Evolutionary conservation across 192 early-diverging fungal species (phyloP), one percentile per base, ranked within the genome.

Genomic region (Lobosporangium transversale): DNA sequence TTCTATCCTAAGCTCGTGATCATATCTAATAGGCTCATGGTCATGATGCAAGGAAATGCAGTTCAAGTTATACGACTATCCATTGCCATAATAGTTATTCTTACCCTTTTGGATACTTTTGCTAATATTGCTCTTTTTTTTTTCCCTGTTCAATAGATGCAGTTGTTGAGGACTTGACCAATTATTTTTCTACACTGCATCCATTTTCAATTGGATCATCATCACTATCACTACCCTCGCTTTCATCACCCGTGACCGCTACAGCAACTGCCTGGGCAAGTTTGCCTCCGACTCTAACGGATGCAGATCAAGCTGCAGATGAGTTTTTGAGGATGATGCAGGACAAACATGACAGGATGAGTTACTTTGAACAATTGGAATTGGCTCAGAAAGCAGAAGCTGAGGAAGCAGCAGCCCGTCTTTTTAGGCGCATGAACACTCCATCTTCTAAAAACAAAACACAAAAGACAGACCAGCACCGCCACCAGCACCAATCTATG

Each of bases 171-270:
- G 73, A 71, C 18, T 49, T 85, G 35, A 27, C 69, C 26, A 56
- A 73, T 30, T 80, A 80, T 50, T 66, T 85, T 48, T 62, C 66
- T 11, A 68, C 59, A 21, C 70, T 82, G n/a, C 78, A 78, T 5
- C 83, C 78, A 20, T 82, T 67, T 47, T 64, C 70, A 30, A 52
- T 69, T 14, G 14, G 14, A 10, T 40, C 37, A 26, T 79, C 83
- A 58, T n/a, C 18, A 31, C 51, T 58, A 23, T 51, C 62, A 15
- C 26, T 60, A 14, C 11, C 24, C 30, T 27, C 32, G 31, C n/a
- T n/a, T n/a, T 17, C 63, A 20, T 17, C 70, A 33, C 8, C 33
- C 5, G 43, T 53, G 6, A 75, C 70, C 7, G 57, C 70, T 2
- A 47, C 70, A 40, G 70, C 70, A 5, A 66, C 70, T 20, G 57